Evolutionary conservation across 2,329 filamentous ascomycete species (phyloP).

Genomic region (Paraconiothyrium brasiliense): DNA sequence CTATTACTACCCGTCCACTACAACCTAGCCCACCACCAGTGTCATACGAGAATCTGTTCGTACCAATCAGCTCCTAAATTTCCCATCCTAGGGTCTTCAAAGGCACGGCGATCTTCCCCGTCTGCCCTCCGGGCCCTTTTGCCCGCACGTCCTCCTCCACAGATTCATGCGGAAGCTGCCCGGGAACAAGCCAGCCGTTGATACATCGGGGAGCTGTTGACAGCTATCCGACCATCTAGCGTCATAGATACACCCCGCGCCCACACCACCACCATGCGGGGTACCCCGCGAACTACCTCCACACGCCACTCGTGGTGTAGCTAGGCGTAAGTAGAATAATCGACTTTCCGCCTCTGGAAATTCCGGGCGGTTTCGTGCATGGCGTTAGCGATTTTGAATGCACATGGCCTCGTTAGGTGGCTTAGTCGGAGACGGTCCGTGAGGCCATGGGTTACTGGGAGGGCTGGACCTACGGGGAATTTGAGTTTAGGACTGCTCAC

Average conservation of each 20-base stretch:
- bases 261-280: slow-evolving; percentile 18
- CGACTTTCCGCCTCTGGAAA: neutral
- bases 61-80: neutral
- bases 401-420: neutral
- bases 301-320: neutral
- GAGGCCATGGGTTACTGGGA: neutral
- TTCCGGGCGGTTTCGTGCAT: slow-evolving; percentile 1
- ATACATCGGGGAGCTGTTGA: neutral
- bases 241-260: slow-evolving; percentile 15
- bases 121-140: slow-evolving; percentile 2
- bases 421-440: slow-evolving; percentile 1
- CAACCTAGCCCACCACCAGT: neutral
- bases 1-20: slow-evolving; percentile 4
- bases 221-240: slow-evolving; percentile 16
- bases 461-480: neutral
- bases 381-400: neutral
- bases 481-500: neutral
- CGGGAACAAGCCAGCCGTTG: slow-evolving; percentile 11
- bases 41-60: neutral
- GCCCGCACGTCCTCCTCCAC: neutral
- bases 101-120: slow-evolving; percentile 1
- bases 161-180: slow-evolving; percentile 10
- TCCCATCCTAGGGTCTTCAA: neutral
- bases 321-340: neutral
- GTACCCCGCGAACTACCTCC: slow-evolving; percentile 14